phyloP scores from a whole-genome alignment of 1,284 basidiomycete species.

The Trichosporon coremiiforme region DNA sequence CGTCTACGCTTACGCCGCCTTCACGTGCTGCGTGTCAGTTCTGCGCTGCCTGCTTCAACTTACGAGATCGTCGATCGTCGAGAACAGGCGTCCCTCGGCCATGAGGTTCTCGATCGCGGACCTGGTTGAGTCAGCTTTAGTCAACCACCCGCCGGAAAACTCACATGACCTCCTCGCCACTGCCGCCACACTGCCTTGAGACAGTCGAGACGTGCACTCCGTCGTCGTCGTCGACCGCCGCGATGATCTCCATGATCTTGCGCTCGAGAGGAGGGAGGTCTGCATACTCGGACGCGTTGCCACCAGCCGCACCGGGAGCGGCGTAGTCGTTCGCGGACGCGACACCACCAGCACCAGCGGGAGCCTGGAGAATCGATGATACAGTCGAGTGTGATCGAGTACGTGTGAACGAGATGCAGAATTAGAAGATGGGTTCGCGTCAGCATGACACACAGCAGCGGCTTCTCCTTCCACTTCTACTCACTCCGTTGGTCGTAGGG shows the following conservation, averaged over 20 bases:
- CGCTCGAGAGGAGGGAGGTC: constrained; percentile 67
- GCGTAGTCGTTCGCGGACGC: constrained; percentile 44
- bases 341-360: constrained; percentile 19
- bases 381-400: neutral
- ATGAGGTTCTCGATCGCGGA: constrained; percentile 69
- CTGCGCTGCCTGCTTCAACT: constrained; percentile 24
- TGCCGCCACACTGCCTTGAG: constrained; percentile 49
- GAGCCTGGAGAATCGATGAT: neutral
- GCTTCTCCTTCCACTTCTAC: constrained; percentile 19
- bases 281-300: constrained; percentile 53
- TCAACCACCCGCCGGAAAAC: constrained; percentile 31
- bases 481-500: constrained; percentile 50
- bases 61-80: constrained; percentile 66
- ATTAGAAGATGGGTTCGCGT: neutral
- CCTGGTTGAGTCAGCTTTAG: constrained; percentile 49
- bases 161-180: constrained; percentile 57
- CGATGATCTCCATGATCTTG: constrained; percentile 67
- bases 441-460: neutral
- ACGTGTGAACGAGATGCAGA: neutral
- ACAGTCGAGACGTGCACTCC: constrained; percentile 69
- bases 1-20: constrained; percentile 32
- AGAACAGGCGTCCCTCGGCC: constrained; percentile 69
- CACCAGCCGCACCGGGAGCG: constrained; percentile 32
- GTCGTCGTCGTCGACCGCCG: constrained; percentile 56
- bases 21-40: constrained; percentile 39